phyloP scores from a whole-genome alignment of 768 basidiomycete species.

The Pseudohyphozyma bogoriensis region DNA sequence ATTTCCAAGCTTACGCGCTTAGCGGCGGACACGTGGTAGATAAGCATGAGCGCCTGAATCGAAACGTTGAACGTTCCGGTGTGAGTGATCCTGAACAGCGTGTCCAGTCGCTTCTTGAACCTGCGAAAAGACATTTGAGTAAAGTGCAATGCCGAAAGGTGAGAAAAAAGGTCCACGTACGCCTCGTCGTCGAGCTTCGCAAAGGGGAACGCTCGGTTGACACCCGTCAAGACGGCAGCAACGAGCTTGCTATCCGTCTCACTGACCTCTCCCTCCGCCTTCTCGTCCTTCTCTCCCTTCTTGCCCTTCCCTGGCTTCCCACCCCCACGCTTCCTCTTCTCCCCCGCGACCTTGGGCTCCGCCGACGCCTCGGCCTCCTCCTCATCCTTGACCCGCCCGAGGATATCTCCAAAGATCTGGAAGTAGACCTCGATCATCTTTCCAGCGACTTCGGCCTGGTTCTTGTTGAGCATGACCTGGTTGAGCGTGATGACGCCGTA shows the following conservation, averaged over 20 bases:
- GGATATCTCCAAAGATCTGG: conserved; percentile 78
- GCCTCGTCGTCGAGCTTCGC: conserved; percentile 65
- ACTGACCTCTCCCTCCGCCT: conserved; percentile 41
- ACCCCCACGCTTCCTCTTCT: conserved; percentile 19
- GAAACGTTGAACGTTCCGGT: conserved; percentile 94
- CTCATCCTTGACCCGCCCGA: conserved; percentile 46
- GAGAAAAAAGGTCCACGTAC: conserved; percentile 43
- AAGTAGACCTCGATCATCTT: conserved; percentile 84
- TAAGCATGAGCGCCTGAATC: conserved; percentile 77
- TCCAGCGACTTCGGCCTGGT: conserved; percentile 63
- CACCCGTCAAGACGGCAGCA: conserved; percentile 82
- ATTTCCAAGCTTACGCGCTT: conserved; percentile 28
- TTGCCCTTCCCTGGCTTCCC: not conserved
- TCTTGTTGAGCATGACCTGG: conserved; percentile 63
- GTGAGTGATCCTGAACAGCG: conserved; percentile 88
- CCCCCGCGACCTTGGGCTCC: conserved; percentile 11
- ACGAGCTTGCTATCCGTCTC: conserved; percentile 60
- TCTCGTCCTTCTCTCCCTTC: conserved; percentile 38
- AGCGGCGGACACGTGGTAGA: conserved; percentile 66
- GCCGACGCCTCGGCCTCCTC: conserved; percentile 23
- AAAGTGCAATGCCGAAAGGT: not conserved
- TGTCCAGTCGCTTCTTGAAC: conserved; percentile 77
- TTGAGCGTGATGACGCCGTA: conserved; percentile 91
- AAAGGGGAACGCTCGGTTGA: conserved; percentile 90
- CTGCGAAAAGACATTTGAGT: conserved; percentile 39